Conservation (phyloP, 345 rosid species). For the Erodium maritimum region DNA sequence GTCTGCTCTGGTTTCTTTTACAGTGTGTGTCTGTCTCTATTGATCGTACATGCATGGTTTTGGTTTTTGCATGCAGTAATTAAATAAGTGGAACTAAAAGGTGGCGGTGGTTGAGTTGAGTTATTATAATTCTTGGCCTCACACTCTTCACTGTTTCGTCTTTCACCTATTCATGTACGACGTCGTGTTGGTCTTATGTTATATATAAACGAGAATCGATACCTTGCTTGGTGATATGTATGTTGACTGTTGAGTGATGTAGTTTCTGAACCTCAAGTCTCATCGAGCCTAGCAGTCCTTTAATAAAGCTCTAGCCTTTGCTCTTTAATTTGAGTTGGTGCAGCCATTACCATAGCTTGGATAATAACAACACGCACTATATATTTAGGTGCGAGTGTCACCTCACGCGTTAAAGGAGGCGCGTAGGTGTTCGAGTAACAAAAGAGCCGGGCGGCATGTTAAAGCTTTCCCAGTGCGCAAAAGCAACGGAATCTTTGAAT, state of each 20-base stretch:
- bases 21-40: background rate
- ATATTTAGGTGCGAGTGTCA: background rate
- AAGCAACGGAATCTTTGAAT: constrained; percentile 1
- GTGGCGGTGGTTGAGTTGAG: too few species aligned
- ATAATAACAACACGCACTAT: too few species aligned
- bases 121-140: background rate
- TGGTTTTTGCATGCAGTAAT: background rate
- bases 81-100: background rate
- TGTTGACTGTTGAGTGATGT: too few species aligned
- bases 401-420: background rate
- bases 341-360: too few species aligned
- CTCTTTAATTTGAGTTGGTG: too few species aligned
- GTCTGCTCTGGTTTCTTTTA: too few species aligned
- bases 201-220: too few species aligned
- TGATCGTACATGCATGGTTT: background rate
- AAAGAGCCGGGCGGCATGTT: constrained; percentile 7
- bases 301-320: too few species aligned
- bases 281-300: too few species aligned
- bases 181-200: background rate
- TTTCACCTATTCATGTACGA: background rate
- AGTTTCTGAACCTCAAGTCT: too few species aligned
- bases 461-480: background rate
- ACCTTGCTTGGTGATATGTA: too few species aligned
- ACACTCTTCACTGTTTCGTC: background rate
- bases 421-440: background rate